Conservation (phyloP, 441 rosid genomes). For the Francoa sonchifolia region DNA sequence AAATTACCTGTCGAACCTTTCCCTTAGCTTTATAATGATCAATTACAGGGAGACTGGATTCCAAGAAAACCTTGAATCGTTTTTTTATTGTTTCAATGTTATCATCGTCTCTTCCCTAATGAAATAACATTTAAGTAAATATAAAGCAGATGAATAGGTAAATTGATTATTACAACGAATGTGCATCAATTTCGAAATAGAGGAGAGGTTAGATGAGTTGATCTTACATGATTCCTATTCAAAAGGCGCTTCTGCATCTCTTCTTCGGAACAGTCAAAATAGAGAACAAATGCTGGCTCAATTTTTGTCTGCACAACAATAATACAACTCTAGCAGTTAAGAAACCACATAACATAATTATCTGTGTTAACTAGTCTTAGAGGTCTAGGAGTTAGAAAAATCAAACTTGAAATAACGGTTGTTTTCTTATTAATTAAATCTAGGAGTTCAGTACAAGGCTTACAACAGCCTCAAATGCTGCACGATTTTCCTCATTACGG, state of each 20-base stretch:
- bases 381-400: neutral
- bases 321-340: constrained; percentile 3
- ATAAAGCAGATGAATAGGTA: neutral
- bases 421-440: neutral
- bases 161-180: neutral
- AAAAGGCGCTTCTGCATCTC: constrained; percentile 72
- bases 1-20: constrained; percentile 64
- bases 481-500: constrained; percentile 82
- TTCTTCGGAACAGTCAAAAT: constrained; percentile 71
- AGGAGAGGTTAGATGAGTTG: too few relatives aligned
- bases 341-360: neutral
- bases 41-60: constrained; percentile 72
- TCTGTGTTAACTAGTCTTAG: neutral
- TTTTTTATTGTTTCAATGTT: constrained; percentile 80
- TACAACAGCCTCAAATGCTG: constrained; percentile 75
- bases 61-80: constrained; percentile 65
- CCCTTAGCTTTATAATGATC: constrained; percentile 54
- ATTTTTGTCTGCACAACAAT: constrained; percentile 51
- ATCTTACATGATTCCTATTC: constrained; percentile 65
- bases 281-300: constrained; percentile 58
- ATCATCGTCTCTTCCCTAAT: constrained; percentile 90
- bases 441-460: constrained; percentile 16
- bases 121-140: neutral
- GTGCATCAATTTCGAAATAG: neutral
- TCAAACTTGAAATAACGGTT: neutral